phyloP scores from a whole-genome alignment of 75 land plant species.

The Chamaecyparis obtusa region DNA sequence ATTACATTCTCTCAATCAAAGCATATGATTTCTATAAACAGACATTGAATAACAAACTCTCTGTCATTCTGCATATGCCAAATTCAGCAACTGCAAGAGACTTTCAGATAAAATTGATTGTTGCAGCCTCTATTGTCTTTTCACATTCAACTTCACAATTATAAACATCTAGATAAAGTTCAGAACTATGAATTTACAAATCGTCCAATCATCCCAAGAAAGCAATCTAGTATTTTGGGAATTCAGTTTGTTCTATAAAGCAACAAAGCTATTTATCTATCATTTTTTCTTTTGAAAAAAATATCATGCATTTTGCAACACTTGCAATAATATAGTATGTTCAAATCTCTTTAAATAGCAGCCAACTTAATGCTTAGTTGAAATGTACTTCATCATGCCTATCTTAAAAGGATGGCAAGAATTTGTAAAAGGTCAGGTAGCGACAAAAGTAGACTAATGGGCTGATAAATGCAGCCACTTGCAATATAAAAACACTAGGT shows the following conservation, averaged over 20 bases:
- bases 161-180: background rate
- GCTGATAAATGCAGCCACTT: too few species aligned
- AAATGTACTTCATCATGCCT: background rate
- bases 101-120: background rate
- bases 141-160: background rate
- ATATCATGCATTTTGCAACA: background rate
- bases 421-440: background rate
- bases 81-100: background rate
- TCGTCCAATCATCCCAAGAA: background rate
- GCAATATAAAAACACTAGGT: too few species aligned
- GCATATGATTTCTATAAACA: background rate
- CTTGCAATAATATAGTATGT: background rate
- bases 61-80: background rate
- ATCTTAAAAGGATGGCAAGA: background rate
- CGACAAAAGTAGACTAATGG: background rate
- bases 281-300: background rate
- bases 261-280: background rate
- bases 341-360: background rate
- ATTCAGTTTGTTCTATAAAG: background rate
- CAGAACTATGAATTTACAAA: background rate
- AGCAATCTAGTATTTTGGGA: background rate
- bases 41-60: background rate
- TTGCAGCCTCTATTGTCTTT: background rate
- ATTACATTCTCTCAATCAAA: too few species aligned
- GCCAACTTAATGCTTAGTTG: background rate